Evolutionary conservation across 805 yeast genomes (phyloP).

Genomic region (Saccharomyces jurei): DNA sequence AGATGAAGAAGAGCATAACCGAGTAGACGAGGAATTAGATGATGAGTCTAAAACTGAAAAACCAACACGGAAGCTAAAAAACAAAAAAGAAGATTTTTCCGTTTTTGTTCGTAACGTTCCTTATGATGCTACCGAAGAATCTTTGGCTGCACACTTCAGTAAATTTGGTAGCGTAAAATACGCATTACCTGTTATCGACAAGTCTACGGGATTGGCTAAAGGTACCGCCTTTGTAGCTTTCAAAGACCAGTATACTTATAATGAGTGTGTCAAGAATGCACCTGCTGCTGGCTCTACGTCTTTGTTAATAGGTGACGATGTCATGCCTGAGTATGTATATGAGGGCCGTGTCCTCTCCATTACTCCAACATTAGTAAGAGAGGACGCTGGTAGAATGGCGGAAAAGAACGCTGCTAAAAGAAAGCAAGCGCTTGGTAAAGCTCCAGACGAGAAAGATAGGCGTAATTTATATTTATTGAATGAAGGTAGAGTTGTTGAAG

Average conservation of each 20-base stretch:
- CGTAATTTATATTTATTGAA: conserved; percentile 80
- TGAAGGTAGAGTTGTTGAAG: conserved; percentile 84
- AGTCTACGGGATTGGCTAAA: conserved; percentile 72
- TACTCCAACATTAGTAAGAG: conserved; percentile 79
- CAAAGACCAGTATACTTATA: conserved; percentile 48
- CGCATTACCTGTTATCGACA: conserved; percentile 89
- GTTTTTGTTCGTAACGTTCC: conserved; percentile 90
- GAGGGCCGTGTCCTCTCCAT: conserved; percentile 87
- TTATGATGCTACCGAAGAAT: conserved; percentile 82
- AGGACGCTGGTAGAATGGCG: conserved; percentile 65
- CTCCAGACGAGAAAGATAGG: conserved; percentile 70
- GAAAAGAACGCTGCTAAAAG: conserved; percentile 68
- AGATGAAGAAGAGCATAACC: conserved; percentile 22
- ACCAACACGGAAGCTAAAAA: conserved; percentile 31
- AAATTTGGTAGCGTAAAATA: conserved; percentile 83
- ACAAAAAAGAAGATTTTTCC: conserved; percentile 62
- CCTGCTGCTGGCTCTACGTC: conserved; percentile 62
- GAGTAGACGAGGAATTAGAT: conserved; percentile 25
- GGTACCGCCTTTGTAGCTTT: conserved; percentile 97
- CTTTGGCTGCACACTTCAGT: conserved; percentile 65
- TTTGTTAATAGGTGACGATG: conserved; percentile 84
- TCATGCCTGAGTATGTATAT: conserved; percentile 77
- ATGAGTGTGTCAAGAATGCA: conserved; percentile 64
- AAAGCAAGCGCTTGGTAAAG: conserved; percentile 69
- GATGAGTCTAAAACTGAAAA: conserved; percentile 29